Evolutionary conservation across 176 grass and related monocot genomes (phyloP).

Genomic region (Juncus inflexus): DNA sequence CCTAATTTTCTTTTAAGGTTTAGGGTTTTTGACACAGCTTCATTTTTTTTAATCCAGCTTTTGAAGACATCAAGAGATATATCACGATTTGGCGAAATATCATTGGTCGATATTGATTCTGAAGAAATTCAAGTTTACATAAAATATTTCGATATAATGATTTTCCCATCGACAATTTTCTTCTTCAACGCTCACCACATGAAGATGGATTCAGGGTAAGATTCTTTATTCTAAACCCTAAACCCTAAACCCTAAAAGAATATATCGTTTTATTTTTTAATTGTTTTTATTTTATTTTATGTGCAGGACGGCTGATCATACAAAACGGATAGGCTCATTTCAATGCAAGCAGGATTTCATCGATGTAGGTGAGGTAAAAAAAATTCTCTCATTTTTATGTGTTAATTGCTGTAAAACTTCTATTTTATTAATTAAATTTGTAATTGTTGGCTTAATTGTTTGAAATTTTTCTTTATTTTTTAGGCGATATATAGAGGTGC

Average conservation of each 20-base stretch:
- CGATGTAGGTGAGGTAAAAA: slow-evolving; percentile 77
- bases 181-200: slow-evolving; percentile 99
- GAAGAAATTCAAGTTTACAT: slow-evolving; percentile 79
- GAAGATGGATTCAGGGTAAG: slow-evolving; percentile 91
- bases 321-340: slow-evolving; percentile 97
- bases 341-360: slow-evolving; percentile 82
- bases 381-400: neutral
- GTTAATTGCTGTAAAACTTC: too few relatives aligned
- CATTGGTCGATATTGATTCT: slow-evolving; percentile 65
- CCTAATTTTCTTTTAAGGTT: too few relatives aligned
- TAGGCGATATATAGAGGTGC: slow-evolving; percentile 80
- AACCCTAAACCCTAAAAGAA: too few relatives aligned
- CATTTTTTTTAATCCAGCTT: slow-evolving; percentile 23
- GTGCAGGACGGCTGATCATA: slow-evolving; percentile 78
- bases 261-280: neutral
- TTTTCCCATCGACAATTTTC: slow-evolving; percentile 72
- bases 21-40: too few relatives aligned
- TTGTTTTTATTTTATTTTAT: neutral
- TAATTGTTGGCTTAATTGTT: neutral
- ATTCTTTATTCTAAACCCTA: too few relatives aligned
- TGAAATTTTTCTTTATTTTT: neutral
- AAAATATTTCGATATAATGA: slow-evolving; percentile 85
- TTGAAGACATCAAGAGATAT: slow-evolving; percentile 53
- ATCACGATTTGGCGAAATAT: slow-evolving; percentile 55
- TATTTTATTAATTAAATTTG: too few relatives aligned